Base-by-base conservation (phyloP, 1,284 basidiomycete species). In the Microbotryum scabiosae region DNA sequence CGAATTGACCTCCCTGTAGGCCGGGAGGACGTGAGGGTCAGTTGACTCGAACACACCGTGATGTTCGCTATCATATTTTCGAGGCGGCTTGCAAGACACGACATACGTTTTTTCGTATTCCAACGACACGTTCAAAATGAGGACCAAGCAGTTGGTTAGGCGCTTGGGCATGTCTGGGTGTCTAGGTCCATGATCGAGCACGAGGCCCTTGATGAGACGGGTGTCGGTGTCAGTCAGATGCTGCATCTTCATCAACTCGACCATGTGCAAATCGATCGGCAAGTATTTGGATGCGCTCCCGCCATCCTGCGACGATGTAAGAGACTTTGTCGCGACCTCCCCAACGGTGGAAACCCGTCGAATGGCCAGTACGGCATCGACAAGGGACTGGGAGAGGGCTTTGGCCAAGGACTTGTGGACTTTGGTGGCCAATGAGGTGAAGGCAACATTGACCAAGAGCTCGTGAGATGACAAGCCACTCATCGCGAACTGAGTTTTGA, bases 181-280 rank as follows among this genome's bases (percentile, higher is more conserved):
- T 69, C 96, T 81, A 53, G 90, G 92, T 68, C 96, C 96, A 75
- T 99, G 91, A 70, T 82, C 81, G 72, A 99, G 81, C 52, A 99
- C 96, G 60, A 98, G 81, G 56, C 96, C 96, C 70, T 89, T 87
- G 70, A 99, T 81, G 55, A 99, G 84, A 75, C 96, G 88, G n/a
- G 96, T 98, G 77, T 99, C 96, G 50, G 90, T 92, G 62, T 96
- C 92, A 56, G 88, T 93, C 73, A 92, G 87, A 79, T 99, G 96
- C 77, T 97, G 94, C 96, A 99, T 99, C 81, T 98, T 98, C 94
- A 98, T 98, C 71, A 98, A 86, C 78, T 99, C 96, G 60, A 99
- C 82, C 96, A 99, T 99, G 79, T 98, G 94, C 66, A 99, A 79
- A 79, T 99, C 96, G 74, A 99, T 96, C 51, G 93, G 92, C 71